A percentile compares a stretch with the other conserved stretches of the same genome.
Evolutionary conservation across 306 rosid genomes (phyloP).

Genomic region (Cicer arietinum): DNA sequence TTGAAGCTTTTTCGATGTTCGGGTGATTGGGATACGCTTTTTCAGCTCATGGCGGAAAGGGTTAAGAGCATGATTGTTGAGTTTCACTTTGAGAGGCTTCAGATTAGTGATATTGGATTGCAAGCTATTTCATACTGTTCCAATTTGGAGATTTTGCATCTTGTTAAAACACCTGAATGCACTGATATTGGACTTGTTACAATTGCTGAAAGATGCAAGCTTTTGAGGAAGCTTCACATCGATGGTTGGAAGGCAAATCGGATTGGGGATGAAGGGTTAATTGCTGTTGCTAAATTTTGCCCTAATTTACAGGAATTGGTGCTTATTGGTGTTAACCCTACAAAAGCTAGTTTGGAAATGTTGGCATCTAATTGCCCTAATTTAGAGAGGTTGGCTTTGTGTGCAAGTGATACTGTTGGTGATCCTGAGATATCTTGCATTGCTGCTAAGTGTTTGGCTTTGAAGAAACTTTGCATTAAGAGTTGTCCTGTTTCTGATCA

Average conservation of each 20-base stretch:
- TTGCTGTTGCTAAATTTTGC: slow-evolving; percentile 77
- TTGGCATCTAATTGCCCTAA: slow-evolving; percentile 84
- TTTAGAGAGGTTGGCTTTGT: slow-evolving; percentile 89
- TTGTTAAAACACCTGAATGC: slow-evolving; percentile 93
- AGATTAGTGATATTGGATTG: slow-evolving; percentile 79
- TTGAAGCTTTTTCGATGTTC: slow-evolving; percentile 89
- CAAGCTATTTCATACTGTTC: slow-evolving; percentile 73
- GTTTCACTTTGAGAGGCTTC: slow-evolving; percentile 89
- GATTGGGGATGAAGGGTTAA: slow-evolving; percentile 86
- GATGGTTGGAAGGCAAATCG: slow-evolving; percentile 97
- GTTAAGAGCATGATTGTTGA: slow-evolving; percentile 68
- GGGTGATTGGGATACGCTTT: slow-evolving; percentile 94
- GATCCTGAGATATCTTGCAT: slow-evolving; percentile 87
- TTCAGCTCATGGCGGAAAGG: slow-evolving; percentile 55
- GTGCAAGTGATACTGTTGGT: slow-evolving; percentile 93
- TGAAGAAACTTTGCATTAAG: slow-evolving; percentile 95
- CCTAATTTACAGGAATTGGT: slow-evolving; percentile 87
- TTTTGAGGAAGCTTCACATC: slow-evolving; percentile 86
- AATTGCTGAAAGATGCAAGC: slow-evolving; percentile 80
- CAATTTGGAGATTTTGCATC: slow-evolving; percentile 86
- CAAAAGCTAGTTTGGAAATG: slow-evolving; percentile 73
- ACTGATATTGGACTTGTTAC: slow-evolving; percentile 75
- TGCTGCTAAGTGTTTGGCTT: slow-evolving; percentile 84
- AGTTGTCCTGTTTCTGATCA: slow-evolving; percentile 86
- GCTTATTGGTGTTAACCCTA: slow-evolving; percentile 92